phyloP scores from a whole-genome alignment of 1,284 basidiomycete species.

The Cryptococcus floricola region DNA sequence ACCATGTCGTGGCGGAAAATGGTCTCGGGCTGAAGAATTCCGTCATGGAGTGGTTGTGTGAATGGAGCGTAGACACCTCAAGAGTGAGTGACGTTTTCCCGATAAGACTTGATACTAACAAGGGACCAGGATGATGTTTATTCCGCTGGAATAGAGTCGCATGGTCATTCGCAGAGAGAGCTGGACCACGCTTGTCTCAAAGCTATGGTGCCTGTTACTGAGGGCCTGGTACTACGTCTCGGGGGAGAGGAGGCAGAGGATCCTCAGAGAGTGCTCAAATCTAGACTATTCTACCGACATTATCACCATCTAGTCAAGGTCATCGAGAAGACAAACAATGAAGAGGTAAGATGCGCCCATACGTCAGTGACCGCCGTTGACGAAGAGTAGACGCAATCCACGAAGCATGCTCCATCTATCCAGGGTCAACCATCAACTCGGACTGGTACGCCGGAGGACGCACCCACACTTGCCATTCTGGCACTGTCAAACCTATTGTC shows the following conservation, averaged over 20 bases:
- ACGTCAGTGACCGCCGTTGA: not conserved
- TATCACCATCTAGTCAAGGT: constrained; percentile 63
- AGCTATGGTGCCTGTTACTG: constrained; percentile 69
- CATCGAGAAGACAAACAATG: constrained; percentile 53
- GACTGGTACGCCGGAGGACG: constrained; percentile 1
- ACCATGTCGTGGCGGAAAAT: constrained; percentile 62
- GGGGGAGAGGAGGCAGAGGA: constrained; percentile 60
- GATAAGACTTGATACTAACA: not conserved
- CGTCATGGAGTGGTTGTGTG: constrained; percentile 67
- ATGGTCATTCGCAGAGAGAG: constrained; percentile 50
- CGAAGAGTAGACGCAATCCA: constrained; percentile 2
- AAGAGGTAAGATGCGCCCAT: constrained; percentile 13
- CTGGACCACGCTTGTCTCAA: constrained; percentile 68
- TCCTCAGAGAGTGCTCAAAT: constrained; percentile 64
- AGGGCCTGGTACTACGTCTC: constrained; percentile 65
- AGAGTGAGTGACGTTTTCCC: constrained; percentile 20
- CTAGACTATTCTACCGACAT: constrained; percentile 73
- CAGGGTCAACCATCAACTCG: constrained; percentile 4
- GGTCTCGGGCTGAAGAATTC: constrained; percentile 64
- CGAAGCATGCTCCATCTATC: constrained; percentile 5
- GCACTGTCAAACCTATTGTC: constrained; percentile 78
- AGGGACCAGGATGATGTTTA: constrained; percentile 20
- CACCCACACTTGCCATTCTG: constrained; percentile 51
- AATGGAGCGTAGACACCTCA: constrained; percentile 58
- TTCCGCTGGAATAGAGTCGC: constrained; percentile 1